Evolutionary conservation across 768 basidiomycete species (phyloP), one percentile per base, ranked within the genome.

Genomic region (Lentinula raphanica): DNA sequence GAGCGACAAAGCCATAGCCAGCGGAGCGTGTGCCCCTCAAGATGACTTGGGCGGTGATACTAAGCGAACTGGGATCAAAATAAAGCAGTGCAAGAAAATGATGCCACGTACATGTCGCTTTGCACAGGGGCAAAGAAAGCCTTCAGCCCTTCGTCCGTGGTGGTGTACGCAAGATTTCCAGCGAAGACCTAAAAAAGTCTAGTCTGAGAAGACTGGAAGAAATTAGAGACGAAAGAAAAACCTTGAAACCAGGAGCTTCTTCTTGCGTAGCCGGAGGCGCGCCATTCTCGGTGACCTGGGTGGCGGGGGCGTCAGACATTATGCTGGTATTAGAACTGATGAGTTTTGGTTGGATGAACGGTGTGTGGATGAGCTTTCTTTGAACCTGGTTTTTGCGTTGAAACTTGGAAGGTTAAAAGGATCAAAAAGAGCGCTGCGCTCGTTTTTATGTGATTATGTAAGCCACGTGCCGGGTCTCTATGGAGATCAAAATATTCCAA

Each of bases 141-240:
- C 87, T 85, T 90, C 78, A 96, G 88, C 85, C 90, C 90, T 76
- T 92, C 89, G 81, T 93, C 91, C 80, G 89, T 92, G 65, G 91
- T 93, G 70, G 86, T 80, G 76, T 94, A 96, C 79, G 92, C 85
- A 80, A 96, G 92, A 78, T 96, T 96, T 67, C 94, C 94, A 70
- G 87, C 91, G 74, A 95, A 95, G 79, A 94, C 90, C 92, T 94
- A 66, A 21, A 49, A 25, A 50, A 53, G 15, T 36, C 28, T 53
- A 51, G 48, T 51, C 54, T 51, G 60, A 60, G 55, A 55, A 25
- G 11, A 15, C 27, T 9, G 42, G 58, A 63, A 59, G 38, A 49
- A 60, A 49, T 35, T 53, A 55, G 60, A 65, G 62, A 63, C 61
- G 56, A 62, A 62, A 67, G 65, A 67, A 36, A 58, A 66, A 90